Percentiles rank a stretch among this genome's conserved stretches.
Evolutionary conservation across 2,329 filamentous ascomycete genomes (phyloP).

Genomic region (Remersonia thermophila): DNA sequence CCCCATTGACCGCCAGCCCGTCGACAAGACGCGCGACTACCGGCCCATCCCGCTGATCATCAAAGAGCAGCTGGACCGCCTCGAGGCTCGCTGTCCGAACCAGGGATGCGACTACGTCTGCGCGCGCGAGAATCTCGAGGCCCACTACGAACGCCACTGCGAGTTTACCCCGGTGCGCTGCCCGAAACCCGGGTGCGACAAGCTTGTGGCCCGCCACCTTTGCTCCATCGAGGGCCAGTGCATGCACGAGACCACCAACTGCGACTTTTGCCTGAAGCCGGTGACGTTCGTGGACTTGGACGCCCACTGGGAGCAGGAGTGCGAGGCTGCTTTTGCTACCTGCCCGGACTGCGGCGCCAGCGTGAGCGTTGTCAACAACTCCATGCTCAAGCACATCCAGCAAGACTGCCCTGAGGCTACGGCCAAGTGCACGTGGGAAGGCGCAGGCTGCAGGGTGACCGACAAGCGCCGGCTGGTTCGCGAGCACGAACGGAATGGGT

Average conservation of each 20-base stretch:
- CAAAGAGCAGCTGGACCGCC: conserved; percentile 45
- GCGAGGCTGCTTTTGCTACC: conserved; percentile 33
- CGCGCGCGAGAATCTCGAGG: conserved; percentile 40
- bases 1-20: conserved; percentile 44
- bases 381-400: conserved; percentile 29
- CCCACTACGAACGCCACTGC: conserved; percentile 46
- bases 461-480: conserved; percentile 28
- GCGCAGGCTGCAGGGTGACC: conserved; percentile 35
- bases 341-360: conserved; percentile 37
- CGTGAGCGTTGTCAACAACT: conserved; percentile 32
- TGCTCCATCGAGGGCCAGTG: conserved; percentile 37
- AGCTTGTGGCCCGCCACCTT: conserved; percentile 39
- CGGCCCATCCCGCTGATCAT: conserved; percentile 32
- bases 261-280: conserved; percentile 39
- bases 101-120: conserved; percentile 39
- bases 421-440: conserved; percentile 33
- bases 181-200: conserved; percentile 38
- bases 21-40: conserved; percentile 23
- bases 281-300: conserved; percentile 37
- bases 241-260: conserved; percentile 39
- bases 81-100: conserved; percentile 48
- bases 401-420: conserved; percentile 31
- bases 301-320: conserved; percentile 31
- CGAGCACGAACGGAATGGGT: conserved; percentile 32
- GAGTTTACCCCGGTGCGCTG: conserved; percentile 44